Base-by-base conservation (phyloP, 2,329 filamentous ascomycete species). In the Fusarium robinianum region DNA sequence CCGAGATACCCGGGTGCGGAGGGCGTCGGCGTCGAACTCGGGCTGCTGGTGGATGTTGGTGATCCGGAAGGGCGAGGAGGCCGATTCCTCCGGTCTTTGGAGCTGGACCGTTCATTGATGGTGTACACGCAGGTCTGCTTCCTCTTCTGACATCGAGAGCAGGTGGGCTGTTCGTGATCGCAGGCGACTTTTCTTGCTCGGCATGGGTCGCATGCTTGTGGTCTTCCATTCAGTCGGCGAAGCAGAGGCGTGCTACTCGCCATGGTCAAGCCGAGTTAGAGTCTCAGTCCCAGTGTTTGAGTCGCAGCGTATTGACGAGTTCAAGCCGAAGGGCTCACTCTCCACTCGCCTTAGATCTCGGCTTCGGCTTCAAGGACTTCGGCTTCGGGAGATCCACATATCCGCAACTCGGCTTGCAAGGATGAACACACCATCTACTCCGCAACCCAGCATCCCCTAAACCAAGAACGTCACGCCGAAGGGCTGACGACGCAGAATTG, bases 181-280 rank as follows among this genome's bases (percentile, higher is more conserved):
- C 72, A 74, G 5, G 72, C 70, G 6, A 73, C 66, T 45, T 73
- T 73, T 11, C 71, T 67, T 39, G 63, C 65, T 8, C 68, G 65
- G 39, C 71, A 73, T 16, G 69, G 68, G 57, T 72, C 63, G 29
- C 62, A 63, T 5, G 58, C 57, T 25, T 63, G 62, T 5, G 57
- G 58, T 2, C 62, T 57, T 24, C 62, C 62, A 16, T 65, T 65
- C 18, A 58, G 51, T 8, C 62, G 58, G 21, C 61, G 57, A 2
- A 62, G 49, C 17, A 60, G 43, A 27, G 47, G 49, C 33, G 50
- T 27, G 14, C 41, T 30, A 5, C 22, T n/a, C 11, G 43, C 42
- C 54, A 61, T 61, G 41, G 39, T 19, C 22, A n/a, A 31, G 8
- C 26, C 16, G 10, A 12, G 10, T 30, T 14, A n/a, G 8, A 22